Base-by-base conservation (phyloP, 2,329 filamentous ascomycete species). In the Daldinia sp. region DNA sequence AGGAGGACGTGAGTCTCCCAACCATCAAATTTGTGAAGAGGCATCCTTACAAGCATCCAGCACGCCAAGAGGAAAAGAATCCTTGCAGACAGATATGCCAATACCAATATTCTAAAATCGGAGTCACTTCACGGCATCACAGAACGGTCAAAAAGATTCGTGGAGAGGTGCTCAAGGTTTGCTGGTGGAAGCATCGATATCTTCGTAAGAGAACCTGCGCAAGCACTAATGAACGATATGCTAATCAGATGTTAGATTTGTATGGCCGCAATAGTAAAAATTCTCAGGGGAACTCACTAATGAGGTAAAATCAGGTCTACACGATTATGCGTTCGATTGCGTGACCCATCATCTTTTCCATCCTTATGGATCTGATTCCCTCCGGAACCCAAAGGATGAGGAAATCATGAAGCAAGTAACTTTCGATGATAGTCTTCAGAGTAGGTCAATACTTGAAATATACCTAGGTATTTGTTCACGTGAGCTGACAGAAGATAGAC, bases 331-430 rank as follows among this genome's bases (percentile, higher is more conserved):
- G 0, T 88, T 91, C 60, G 90, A 92, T 74, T 91, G 90, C 72
- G 85, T 89, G 30, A 90, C 89, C 0, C 88, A 91, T 73, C 89
- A 91, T 71, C 82, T 92, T n/a, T 91, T 92, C 74, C 88, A 90
- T 61, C 89, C 89, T 0, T 83, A 88, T 64, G 90, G 89, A 1
- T 87, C 88, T 1, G 82, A 89, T 67, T 90, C 89, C 7, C 81
- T 92, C 1, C 81, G 85, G 33, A 79, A 83, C 18, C 72, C 80
- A 35, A 76, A 83, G n/a, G 88, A 92, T 62, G 86, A 88, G 68
- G 82, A 86, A 13, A 86, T 92, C 77, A 91, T 92, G 90, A 84
- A 88, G 63, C 88, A 92, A 74, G 83, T 92, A 2, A 88, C 89
- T 0, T 89, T 89, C 66, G 89, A 92, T 67, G 85, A 90, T 71